Base-by-base conservation (phyloP, 495 filamentous ascomycete genomes). In the Penicillium ucsense region DNA sequence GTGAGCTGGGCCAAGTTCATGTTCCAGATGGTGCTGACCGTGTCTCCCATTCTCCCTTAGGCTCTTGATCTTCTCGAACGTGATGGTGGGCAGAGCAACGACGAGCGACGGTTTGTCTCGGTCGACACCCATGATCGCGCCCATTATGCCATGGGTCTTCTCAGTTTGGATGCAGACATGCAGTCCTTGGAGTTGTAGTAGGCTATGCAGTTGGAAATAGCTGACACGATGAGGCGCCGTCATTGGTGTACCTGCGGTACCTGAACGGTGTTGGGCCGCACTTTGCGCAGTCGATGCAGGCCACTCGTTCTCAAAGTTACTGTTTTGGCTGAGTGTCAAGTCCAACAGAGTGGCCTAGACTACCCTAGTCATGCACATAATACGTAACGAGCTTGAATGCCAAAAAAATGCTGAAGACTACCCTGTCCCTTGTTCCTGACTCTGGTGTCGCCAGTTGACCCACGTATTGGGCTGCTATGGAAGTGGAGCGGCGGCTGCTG, bases 61-160 rank as follows among this genome's bases (percentile, higher is more conserved):
- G 37, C 41, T 32, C 38, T 54, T 38, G 53, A 54, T 49, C 53
- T 64, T 35, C 48, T 52, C 3, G 7, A 41, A 6, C 48, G 45
- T 54, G 46, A 28, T 12, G 56, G 34, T 39, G 48, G 59, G 38
- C 57, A 64, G 43, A 57, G 63, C 35, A 68, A 63, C 36, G 57
- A 64, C 30, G 78, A 81, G 54, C 53, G 74, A 12, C 63, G 80
- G 31, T 78, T 78, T 58, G 63, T 82, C 45, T 63, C 66, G 4
- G 57, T 74, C 31, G 64, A 64, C 42, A 49, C 63, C 9, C 60
- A 54, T 9, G 63, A 68, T 46, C 63, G 67, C 35, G 55, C 73
- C 34, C 70, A 70, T 54, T 80, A 74, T 72, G 81, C 80, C 8
- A 74, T 81, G 71, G 82, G 82, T 5, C 53, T 83, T 35, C 52